phyloP scores from a whole-genome alignment of 306 rosid species.

The Macrotyloma uniflorum region DNA sequence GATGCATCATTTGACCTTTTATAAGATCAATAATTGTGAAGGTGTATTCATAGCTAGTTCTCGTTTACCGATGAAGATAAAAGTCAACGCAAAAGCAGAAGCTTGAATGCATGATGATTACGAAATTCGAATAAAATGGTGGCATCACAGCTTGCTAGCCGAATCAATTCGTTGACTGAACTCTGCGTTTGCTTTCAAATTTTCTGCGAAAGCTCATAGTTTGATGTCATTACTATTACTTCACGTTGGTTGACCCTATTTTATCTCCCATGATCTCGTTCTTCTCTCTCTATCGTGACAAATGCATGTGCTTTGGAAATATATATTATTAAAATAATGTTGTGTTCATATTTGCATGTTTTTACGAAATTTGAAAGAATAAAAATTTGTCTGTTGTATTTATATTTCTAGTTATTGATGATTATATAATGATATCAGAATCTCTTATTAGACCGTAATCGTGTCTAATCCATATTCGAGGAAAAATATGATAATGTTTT shows the following conservation, averaged over 20 bases:
- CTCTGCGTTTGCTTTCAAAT: not conserved
- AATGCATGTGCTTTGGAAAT: not conserved
- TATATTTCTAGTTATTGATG: too few species aligned
- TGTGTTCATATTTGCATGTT: not conserved
- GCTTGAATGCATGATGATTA: too few species aligned
- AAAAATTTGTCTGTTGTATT: too few species aligned
- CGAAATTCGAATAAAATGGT: not conserved
- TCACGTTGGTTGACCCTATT: conserved; percentile 21
- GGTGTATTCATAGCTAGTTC: not conserved
- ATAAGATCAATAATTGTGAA: not conserved
- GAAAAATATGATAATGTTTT: too few species aligned
- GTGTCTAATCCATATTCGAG: too few species aligned
- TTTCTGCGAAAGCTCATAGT: conserved; percentile 12
- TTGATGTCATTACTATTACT: conserved; percentile 32
- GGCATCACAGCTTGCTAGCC: conserved; percentile 28
- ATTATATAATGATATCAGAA: too few species aligned
- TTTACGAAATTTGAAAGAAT: not conserved
- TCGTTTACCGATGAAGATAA: not conserved
- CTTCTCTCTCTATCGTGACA: not conserved
- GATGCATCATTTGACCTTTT: conserved; percentile 3
- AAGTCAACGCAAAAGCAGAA: not conserved
- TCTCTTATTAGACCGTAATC: too few species aligned
- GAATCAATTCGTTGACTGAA: conserved; percentile 13
- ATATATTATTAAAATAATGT: too few species aligned
- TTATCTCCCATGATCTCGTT: not conserved